Evolutionary conservation across 805 yeast species (phyloP).

Genomic region (Metschnikowia lunata): DNA sequence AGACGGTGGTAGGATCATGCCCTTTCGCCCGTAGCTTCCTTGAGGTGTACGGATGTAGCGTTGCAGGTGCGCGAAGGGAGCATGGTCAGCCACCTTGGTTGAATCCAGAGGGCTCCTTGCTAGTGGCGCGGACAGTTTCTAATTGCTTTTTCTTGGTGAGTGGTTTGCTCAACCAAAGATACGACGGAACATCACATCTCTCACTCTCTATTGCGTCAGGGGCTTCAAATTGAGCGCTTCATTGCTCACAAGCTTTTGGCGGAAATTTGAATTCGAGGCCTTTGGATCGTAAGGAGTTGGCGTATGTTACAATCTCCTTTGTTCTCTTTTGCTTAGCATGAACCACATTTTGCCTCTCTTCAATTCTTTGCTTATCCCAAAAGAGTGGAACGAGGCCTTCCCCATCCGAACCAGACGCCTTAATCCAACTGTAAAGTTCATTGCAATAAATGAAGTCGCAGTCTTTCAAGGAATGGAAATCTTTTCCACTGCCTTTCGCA

Average conservation of each 20-base stretch:
- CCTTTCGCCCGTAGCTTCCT: no score
- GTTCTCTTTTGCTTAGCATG: constrained; percentile 16
- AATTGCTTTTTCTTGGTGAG: no score
- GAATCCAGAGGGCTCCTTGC: no score
- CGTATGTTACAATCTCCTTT: constrained; percentile 12
- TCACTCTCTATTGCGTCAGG: no score
- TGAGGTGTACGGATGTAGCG: no score
- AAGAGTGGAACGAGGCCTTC: constrained; percentile 18
- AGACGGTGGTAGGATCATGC: no score
- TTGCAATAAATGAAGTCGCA: constrained; percentile 20
- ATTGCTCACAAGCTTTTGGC: neutral
- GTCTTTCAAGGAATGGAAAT: constrained; percentile 18
- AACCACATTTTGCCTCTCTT: constrained; percentile 14
- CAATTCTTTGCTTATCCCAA: constrained; percentile 18
- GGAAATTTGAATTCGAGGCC: constrained; percentile 17
- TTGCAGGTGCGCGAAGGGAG: no score
- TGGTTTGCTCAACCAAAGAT: no score
- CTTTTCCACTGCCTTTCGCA: constrained; percentile 11
- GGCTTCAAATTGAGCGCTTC: no score
- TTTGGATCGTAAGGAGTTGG: constrained; percentile 12
- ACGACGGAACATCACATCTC: no score
- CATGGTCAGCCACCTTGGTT: no score
- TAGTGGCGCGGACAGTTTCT: no score
- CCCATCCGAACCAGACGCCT: constrained; percentile 8
- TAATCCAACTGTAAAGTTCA: constrained; percentile 16